Evolutionary conservation across 495 filamentous ascomycete species (phyloP).

Genomic region (Aspergillus egyptiacus): DNA sequence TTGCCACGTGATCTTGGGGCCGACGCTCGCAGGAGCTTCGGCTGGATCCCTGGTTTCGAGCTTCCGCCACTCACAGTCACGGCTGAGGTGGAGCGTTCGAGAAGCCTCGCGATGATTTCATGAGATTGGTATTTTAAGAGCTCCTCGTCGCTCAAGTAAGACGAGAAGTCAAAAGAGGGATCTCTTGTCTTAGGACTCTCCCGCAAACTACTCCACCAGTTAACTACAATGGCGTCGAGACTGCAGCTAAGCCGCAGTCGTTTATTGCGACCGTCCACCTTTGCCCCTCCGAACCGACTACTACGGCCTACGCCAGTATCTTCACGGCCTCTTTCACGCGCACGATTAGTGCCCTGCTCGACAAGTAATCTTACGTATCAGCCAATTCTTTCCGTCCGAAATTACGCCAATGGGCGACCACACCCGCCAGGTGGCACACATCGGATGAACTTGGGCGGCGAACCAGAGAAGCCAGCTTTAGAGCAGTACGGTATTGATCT

Average conservation of each 20-base stretch:
- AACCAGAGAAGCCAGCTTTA: slow-evolving; percentile 74
- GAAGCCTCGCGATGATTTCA: slow-evolving; percentile 34
- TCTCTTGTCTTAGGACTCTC: not conserved
- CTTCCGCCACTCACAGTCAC: slow-evolving; percentile 29
- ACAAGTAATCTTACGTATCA: slow-evolving; percentile 2
- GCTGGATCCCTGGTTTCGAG: slow-evolving; percentile 18
- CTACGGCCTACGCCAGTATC: slow-evolving; percentile 20
- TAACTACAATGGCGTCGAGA: slow-evolving; percentile 34
- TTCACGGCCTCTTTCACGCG: slow-evolving; percentile 18
- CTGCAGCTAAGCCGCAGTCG: slow-evolving; percentile 30
- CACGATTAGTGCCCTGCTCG: slow-evolving; percentile 15
- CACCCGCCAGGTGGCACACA: slow-evolving; percentile 88
- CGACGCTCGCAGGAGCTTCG: slow-evolving; percentile 38
- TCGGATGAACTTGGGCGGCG: slow-evolving; percentile 80
- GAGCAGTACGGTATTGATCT: slow-evolving; percentile 90
- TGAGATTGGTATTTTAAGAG: slow-evolving; percentile 20
- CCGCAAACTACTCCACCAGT: not conserved
- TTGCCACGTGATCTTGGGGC: slow-evolving; percentile 30
- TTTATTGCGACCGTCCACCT: slow-evolving; percentile 24
- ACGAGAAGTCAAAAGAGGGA: not conserved
- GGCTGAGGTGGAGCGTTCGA: slow-evolving; percentile 38
- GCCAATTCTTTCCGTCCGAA: slow-evolving; percentile 31
- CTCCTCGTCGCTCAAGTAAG: slow-evolving; percentile 1
- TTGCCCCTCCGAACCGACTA: slow-evolving; percentile 19
- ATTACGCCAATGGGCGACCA: slow-evolving; percentile 71